Evolutionary conservation across 768 basidiomycete species (phyloP), one percentile per base, ranked within the genome.

Genomic region (Hypholoma sublateritium): DNA sequence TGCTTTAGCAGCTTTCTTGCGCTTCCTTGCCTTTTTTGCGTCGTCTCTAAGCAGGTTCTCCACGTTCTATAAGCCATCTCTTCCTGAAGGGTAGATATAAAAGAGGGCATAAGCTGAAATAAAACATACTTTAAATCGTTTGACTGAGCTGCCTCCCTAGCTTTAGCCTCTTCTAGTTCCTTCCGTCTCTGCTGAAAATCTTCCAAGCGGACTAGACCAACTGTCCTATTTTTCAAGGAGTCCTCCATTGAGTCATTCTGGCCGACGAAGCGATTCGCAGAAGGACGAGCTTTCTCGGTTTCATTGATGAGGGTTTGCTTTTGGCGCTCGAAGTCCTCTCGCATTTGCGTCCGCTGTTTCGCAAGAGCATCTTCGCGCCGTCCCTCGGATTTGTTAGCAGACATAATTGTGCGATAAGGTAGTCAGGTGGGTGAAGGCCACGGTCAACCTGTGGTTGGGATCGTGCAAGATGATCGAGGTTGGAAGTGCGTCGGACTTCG

Each of bases 201-300:
- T 62, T 96, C 92, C 6, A 98, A 79, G 56, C 80, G 85, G 2
- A 98, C 95, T 16, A 98, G 82, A 61, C 96, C 96, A 43, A 98
- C 85, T 1, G 96, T 98, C 48, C 81, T 88, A 59, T 93, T 81
- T 79, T 96, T 97, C 50, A 98, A 80, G 6, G 85, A 81, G 57
- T 98, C 96, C 70, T 98, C 96, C 80, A 97, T 86, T 4, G 91
- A 93, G 69, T 98, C 95, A 72, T 92, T 85, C 70, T 95, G 92
- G 1, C 93, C 93, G 36, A 96, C 91, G 72, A 98, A 98, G 59
- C 95, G 89, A 68, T 89, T 87, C 3, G 84, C 74, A 0, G 92
- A 91, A 4, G 94, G 91, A 28, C 93, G 88, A 37, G 91, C 87
- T 72, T 95, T 95, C 77, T 96, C 92, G 2, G 94, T 95, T 74